Base-by-base conservation (phyloP, 768 basidiomycete genomes). In the Omphalotus guepiniiformis region DNA sequence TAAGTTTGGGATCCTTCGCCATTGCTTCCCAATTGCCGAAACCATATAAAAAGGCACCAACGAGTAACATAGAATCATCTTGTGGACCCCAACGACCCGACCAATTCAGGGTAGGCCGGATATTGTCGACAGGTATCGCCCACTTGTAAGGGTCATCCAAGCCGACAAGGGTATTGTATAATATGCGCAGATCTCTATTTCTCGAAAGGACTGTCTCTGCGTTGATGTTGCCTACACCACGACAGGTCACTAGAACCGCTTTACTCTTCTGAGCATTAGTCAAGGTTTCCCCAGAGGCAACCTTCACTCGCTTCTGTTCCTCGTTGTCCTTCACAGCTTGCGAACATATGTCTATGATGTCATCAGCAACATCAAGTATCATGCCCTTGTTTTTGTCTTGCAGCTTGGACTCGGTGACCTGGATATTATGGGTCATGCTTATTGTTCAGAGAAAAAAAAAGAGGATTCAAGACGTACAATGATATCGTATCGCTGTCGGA, bases 11-110 rank as follows among this genome's bases (percentile, higher is more conserved):
- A 62, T 99, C 96, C 68, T 93, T 90, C 47, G 82, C 80, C 76
- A 98, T 98, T 21, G 79, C 78, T 61, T 98, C 96, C 96, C 96
- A 99, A 59, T 88, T 90, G 12, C 94, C 95, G 61, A 98, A 95
- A 16, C 96, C 96, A 56, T 98, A 87, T 16, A 86, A 59, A 72
- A 78, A 97, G 8, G 96, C 92, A 28, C 96, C 96, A 39, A 97
- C 85, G 29, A 99, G 79, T 15, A 99, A 75, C 82, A 93, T 90
- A 3, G 94, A 84, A 63, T 99, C 96, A 55, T 98, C 93, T 52
- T 83, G 80, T 26, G 86, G 80, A 15, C 82, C 84, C 96, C 96
- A 99, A 38, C 91, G 85, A 49, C 94, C 93, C 30, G 90, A 92
- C 95, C 96, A 98, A 61, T 93, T 93, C 42, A 92, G 79, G 2